These are phyloP conservation scores for Kurtzmaniella fragi DNA, from an alignment of 805 yeast genomes.

Conservation along the genomic window DNA sequence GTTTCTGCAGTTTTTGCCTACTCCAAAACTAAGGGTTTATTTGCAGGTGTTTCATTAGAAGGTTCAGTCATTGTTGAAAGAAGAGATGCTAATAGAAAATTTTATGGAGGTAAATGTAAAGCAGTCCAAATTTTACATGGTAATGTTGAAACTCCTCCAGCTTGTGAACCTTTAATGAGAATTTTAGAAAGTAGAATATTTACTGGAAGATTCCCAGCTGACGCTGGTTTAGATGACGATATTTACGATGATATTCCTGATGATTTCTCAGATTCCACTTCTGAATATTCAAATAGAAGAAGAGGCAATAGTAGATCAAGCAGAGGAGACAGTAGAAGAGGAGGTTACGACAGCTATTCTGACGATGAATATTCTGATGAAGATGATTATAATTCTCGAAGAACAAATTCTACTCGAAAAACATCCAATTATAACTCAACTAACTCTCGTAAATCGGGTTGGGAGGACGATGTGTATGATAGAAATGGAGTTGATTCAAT, in stretches of 20 bases:
- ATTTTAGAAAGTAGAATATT: slow-evolving; percentile 84
- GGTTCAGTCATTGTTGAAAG: slow-evolving; percentile 96
- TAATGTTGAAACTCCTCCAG: slow-evolving; percentile 88
- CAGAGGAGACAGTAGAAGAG: slow-evolving; percentile 16
- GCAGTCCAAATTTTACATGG: slow-evolving; percentile 85
- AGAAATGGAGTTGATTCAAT: slow-evolving; percentile 35
- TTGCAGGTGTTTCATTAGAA: slow-evolving; percentile 95
- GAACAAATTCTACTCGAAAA: slow-evolving; percentile 14
- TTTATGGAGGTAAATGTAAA: slow-evolving; percentile 83
- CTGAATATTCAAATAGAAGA: slow-evolving; percentile 27
- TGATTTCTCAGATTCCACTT: slow-evolving; percentile 54
- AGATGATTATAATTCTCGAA: slow-evolving; percentile 24
- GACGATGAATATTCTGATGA: slow-evolving; percentile 36
- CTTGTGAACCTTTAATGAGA: slow-evolving; percentile 80
- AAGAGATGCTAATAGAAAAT: slow-evolving; percentile 93
- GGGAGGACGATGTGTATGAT: slow-evolving; percentile 90
- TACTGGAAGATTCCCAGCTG: slow-evolving; percentile 46
- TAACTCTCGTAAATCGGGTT: slow-evolving; percentile 38
- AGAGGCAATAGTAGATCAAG: slow-evolving; percentile 13
- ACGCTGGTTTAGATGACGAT: slow-evolving; percentile 52
- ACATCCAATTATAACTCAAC: slow-evolving; percentile 5
- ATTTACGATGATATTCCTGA: slow-evolving; percentile 72
- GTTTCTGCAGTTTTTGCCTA: slow-evolving; percentile 91
- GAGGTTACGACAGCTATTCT: slow-evolving; percentile 29
- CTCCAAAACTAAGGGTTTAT: slow-evolving; percentile 92